phyloP scores from a whole-genome alignment of 1,284 basidiomycete genomes.

The Fomitopsis schrenkii region DNA sequence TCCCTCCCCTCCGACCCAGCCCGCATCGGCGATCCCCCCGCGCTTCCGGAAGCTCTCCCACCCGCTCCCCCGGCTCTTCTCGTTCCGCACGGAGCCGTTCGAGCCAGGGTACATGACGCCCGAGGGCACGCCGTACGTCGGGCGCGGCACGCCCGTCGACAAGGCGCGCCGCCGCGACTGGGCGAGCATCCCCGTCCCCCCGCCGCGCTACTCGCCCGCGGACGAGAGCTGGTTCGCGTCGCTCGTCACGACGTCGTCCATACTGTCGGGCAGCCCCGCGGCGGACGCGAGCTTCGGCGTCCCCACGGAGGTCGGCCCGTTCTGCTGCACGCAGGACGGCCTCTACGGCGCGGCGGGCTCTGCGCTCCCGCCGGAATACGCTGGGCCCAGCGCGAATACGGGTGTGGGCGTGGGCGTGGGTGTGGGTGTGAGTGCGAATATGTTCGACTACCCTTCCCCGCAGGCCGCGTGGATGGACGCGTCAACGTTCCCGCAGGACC shows the following conservation, averaged over 20 bases:
- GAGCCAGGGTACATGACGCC: slow-evolving; percentile 9
- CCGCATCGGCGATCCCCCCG: neutral
- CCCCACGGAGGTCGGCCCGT: neutral
- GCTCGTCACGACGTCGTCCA: neutral
- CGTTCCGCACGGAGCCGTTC: slow-evolving; percentile 11
- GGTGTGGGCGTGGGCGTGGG: too few relatives aligned
- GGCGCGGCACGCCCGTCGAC: slow-evolving; percentile 22
- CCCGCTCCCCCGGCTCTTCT: slow-evolving; percentile 10
- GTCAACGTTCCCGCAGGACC: neutral
- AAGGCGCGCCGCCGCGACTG: slow-evolving; percentile 16
- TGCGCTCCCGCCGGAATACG: neutral
- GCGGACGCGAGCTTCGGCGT: slow-evolving; percentile 2
- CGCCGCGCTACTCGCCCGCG: neutral
- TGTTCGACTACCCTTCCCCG: slow-evolving; percentile 3
- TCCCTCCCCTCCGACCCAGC: neutral
- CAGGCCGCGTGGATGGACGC: slow-evolving; percentile 16
- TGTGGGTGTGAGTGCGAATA: too few relatives aligned
- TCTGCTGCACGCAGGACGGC: slow-evolving; percentile 3
- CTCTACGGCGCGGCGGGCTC: neutral
- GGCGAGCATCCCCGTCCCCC: slow-evolving; percentile 2
- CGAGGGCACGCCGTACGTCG: slow-evolving; percentile 16
- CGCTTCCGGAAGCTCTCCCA: neutral
- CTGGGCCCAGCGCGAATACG: neutral
- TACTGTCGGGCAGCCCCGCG: neutral
- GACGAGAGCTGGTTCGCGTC: slow-evolving; percentile 1